Conservation (phyloP, 805 yeast genomes). For the Hanseniaspora jakobsenii region DNA sequence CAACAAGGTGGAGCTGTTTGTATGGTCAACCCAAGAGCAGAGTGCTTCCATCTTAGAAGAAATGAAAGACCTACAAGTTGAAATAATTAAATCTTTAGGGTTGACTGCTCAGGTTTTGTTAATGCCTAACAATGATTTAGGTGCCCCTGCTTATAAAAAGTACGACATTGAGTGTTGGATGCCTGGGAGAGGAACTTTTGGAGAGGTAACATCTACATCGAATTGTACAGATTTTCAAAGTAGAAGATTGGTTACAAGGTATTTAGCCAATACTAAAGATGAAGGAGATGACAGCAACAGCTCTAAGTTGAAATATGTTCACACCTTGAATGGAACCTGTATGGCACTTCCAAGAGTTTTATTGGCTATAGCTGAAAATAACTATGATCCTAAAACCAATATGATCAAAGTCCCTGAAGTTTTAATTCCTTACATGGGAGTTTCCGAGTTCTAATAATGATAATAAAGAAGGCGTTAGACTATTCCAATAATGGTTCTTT, state of each 20-base stretch:
- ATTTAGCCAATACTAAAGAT: conserved; percentile 28
- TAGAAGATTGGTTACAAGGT: conserved; percentile 64
- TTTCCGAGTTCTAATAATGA: conserved; percentile 34
- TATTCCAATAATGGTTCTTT: no score
- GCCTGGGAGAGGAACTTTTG: conserved; percentile 93
- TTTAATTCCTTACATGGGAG: conserved; percentile 59
- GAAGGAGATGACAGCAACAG: conserved; percentile 17
- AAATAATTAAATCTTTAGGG: conserved; percentile 55
- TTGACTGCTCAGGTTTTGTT: conserved; percentile 67
- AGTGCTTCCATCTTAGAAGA: conserved; percentile 46
- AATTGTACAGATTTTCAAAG: conserved; percentile 89
- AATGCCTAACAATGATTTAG: conserved; percentile 85
- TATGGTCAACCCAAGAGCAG: conserved; percentile 43
- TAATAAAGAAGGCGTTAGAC: no score
- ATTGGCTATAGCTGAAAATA: conserved; percentile 79
- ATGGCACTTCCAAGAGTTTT: conserved; percentile 89
- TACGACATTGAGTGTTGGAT: conserved; percentile 95
- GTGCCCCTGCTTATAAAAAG: conserved; percentile 85
- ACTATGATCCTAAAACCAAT: conserved; percentile 48
- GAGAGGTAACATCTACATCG: conserved; percentile 82
- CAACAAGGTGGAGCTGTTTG: conserved; percentile 84
- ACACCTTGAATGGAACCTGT: conserved; percentile 90
- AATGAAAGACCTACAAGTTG: conserved; percentile 52
- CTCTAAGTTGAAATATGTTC: conserved; percentile 36
- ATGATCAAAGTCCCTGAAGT: conserved; percentile 55